A percentile compares a stretch with the other conserved stretches of the same genome.
These are phyloP conservation scores for Candolleomyces eurysporus DNA, from an alignment of 768 basidiomycete genomes.

Conservation along the genomic window DNA sequence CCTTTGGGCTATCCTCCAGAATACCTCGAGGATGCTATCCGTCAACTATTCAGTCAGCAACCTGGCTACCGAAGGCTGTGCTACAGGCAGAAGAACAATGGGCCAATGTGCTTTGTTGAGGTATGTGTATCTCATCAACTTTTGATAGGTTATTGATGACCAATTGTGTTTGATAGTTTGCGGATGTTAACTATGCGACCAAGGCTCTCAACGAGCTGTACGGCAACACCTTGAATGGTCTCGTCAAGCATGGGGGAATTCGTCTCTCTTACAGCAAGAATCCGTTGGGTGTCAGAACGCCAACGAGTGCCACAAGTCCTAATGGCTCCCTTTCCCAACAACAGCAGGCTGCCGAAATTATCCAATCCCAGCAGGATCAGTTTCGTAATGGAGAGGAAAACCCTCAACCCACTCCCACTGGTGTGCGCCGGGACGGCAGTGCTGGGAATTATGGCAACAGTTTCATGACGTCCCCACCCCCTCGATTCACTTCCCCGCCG, in stretches of 20 bases:
- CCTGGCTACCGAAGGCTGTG: conserved; percentile 89
- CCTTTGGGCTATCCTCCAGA: conserved; percentile 72
- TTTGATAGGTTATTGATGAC: conserved; percentile 10
- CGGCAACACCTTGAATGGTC: conserved; percentile 84
- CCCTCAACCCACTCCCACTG: conserved; percentile 17
- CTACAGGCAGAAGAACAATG: conserved; percentile 94
- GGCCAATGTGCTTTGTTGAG: conserved; percentile 99
- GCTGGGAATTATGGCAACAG: conserved; percentile 22
- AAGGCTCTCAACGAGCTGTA: conserved; percentile 88
- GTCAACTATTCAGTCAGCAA: conserved; percentile 75
- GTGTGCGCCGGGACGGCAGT: conserved; percentile 15
- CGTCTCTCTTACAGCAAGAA: conserved; percentile 98
- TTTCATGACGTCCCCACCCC: conserved; percentile 43
- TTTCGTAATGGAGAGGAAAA: conserved; percentile 11
- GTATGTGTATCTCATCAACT: conserved; percentile 34
- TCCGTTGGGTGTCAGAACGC: conserved; percentile 88
- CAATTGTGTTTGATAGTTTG: conserved; percentile 56
- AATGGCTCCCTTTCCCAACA: conserved; percentile 40
- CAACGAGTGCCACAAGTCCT: conserved; percentile 52
- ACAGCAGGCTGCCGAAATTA: conserved; percentile 33
- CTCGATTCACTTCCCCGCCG: conserved; percentile 40
- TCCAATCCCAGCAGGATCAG: conserved; percentile 24
- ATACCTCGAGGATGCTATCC: conserved; percentile 83
- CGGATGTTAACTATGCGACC: conserved; percentile 82
- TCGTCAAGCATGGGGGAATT: conserved; percentile 95